Evolutionary conservation across 441 rosid species (phyloP).

Genomic region (Gossypium trilobum): DNA sequence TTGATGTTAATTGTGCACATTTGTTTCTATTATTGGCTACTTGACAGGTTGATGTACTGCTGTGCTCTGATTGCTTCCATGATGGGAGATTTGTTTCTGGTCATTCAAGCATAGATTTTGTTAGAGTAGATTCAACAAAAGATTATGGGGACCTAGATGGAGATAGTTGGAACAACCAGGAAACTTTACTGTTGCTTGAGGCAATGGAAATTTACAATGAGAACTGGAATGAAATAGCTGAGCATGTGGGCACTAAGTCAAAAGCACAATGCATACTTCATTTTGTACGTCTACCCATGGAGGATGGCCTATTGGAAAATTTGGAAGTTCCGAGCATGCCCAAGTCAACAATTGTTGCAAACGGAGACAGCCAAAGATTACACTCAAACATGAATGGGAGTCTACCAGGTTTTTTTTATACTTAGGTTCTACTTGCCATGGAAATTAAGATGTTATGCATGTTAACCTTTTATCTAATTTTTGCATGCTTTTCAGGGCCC

Average conservation of each 20-base stretch:
- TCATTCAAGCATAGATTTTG: constrained; percentile 84
- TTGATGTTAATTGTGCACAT: background rate
- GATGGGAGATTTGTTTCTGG: constrained; percentile 69
- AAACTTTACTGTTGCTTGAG: constrained; percentile 78
- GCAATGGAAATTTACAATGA: constrained; percentile 76
- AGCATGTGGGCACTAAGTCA: constrained; percentile 81
- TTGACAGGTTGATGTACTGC: constrained; percentile 60
- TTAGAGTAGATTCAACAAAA: constrained; percentile 53
- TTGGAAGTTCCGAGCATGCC: constrained; percentile 56
- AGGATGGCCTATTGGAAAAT: constrained; percentile 68
- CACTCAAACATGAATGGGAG: constrained; percentile 46
- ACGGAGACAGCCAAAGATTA: constrained; percentile 42
- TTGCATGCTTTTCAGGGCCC: constrained; percentile 32
- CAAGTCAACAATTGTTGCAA: constrained; percentile 31
- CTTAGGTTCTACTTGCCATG: constrained; percentile 8
- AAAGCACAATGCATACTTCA: constrained; percentile 93
- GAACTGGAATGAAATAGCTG: constrained; percentile 84
- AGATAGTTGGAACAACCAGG: constrained; percentile 85
- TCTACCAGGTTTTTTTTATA: constrained; percentile 32
- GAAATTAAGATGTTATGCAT: background rate
- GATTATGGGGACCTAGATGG: constrained; percentile 63
- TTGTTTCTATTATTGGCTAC: constrained; percentile 16
- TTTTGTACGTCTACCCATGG: constrained; percentile 76
- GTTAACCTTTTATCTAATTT: constrained; percentile 6
- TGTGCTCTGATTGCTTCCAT: constrained; percentile 73